A percentile compares a stretch with the other conserved stretches of the same genome.
Evolutionary conservation across 179 eudicot species (phyloP).

Genomic region (Silene vulgaris): DNA sequence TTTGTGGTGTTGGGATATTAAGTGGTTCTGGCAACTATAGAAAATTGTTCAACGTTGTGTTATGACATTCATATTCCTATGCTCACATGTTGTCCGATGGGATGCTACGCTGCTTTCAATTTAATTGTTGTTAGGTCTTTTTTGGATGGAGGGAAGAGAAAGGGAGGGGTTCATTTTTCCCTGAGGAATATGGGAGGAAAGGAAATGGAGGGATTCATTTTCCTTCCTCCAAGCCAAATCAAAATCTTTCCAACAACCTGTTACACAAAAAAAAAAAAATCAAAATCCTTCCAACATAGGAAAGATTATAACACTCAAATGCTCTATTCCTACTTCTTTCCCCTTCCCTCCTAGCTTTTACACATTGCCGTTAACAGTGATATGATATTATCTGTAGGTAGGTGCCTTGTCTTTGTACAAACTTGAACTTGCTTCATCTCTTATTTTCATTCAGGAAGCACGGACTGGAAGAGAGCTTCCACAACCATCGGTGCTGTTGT

Average conservation of each 20-base stretch:
- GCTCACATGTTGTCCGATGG: neutral
- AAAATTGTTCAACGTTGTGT: neutral
- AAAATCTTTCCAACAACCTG: neutral
- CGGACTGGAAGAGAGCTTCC: constrained; percentile 20
- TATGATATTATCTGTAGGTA: neutral
- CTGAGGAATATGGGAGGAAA: no score
- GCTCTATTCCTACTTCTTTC: neutral
- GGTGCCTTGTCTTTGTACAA: neutral
- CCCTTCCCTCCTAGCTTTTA: neutral
- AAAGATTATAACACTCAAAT: neutral
- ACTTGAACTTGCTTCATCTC: neutral
- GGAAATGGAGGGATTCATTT: no score
- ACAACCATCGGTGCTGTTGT: constrained; percentile 29
- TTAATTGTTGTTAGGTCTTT: neutral
- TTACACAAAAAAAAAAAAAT: no score
- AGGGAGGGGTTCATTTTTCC: no score
- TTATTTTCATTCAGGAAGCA: constrained; percentile 28
- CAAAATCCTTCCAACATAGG: neutral
- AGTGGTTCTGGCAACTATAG: neutral
- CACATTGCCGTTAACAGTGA: neutral
- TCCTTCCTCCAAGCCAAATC: neutral
- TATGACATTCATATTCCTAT: neutral
- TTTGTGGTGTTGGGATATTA: neutral
- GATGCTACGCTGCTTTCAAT: neutral
- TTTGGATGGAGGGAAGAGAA: no score